Conservation (phyloP, 257 asterid species). For the Penstemon barbatus region DNA sequence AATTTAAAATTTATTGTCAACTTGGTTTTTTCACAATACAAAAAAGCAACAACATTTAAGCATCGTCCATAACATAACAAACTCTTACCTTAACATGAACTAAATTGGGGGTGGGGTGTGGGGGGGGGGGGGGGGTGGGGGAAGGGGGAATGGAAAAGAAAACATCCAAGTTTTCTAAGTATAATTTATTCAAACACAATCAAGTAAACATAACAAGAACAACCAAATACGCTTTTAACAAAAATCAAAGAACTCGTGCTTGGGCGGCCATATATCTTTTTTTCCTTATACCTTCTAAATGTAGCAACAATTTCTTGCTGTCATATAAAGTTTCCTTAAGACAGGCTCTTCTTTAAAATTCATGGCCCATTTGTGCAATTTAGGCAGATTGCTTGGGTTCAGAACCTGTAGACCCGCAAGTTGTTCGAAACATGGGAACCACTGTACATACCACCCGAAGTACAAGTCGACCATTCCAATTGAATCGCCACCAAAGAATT, state of each 20-base stretch:
- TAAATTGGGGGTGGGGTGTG: no score
- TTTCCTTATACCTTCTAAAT: constrained; percentile 19
- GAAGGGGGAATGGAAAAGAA: no score
- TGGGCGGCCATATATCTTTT: background rate
- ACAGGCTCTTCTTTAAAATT: constrained; percentile 33
- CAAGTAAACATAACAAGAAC: background rate
- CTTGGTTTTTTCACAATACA: no score
- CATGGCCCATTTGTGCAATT: constrained; percentile 37
- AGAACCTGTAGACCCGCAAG: constrained; percentile 31
- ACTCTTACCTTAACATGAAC: no score
- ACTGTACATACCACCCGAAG: constrained; percentile 29
- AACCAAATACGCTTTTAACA: background rate
- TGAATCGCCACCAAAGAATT: constrained; percentile 43
- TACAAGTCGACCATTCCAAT: constrained; percentile 44
- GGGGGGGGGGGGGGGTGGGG: no score
- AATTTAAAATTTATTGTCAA: no score
- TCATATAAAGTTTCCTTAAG: constrained; percentile 30
- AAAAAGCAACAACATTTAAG: no score
- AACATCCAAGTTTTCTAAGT: background rate
- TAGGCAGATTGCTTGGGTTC: constrained; percentile 34
- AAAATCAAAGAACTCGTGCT: background rate
- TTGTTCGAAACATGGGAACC: constrained; percentile 1
- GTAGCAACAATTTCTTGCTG: constrained; percentile 23
- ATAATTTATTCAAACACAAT: background rate
- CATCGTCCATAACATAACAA: no score